phyloP scores from a whole-genome alignment of 169 alveolate genomes.

The Cryptosporidium meleagridis region DNA sequence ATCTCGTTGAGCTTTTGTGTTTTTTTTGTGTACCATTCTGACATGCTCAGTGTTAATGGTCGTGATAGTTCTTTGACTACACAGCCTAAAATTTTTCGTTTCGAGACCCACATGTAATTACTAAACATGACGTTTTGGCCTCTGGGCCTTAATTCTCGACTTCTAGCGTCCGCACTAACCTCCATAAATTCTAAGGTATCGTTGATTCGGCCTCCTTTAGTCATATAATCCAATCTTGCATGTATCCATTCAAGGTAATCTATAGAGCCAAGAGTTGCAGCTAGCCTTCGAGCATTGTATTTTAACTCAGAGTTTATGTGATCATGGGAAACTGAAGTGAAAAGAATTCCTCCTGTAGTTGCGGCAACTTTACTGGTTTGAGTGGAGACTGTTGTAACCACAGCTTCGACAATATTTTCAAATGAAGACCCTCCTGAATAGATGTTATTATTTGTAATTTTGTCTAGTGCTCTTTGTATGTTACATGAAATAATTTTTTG shows the following conservation, averaged over 20 bases:
- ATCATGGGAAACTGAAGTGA: constrained; percentile 26
- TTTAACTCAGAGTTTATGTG: background rate
- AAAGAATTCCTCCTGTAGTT: constrained; percentile 30
- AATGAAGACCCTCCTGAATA: constrained; percentile 20
- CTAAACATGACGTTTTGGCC: constrained; percentile 59
- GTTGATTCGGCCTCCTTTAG: background rate
- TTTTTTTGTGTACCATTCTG: constrained; percentile 67
- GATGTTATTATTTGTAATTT: constrained; percentile 1
- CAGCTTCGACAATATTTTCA: constrained; percentile 65
- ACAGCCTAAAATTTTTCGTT: constrained; percentile 18
- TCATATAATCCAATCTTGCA: constrained; percentile 27
- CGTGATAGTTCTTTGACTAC: constrained; percentile 45
- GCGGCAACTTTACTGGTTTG: constrained; percentile 59
- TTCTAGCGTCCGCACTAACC: constrained; percentile 3
- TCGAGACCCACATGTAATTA: constrained; percentile 55
- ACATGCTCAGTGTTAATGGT: constrained; percentile 15
- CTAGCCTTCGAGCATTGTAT: constrained; percentile 15
- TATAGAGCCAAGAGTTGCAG: constrained; percentile 62
- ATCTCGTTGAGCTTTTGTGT: constrained; percentile 31
- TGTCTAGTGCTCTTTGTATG: constrained; percentile 22
- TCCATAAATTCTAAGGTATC: background rate
- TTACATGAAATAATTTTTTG: constrained; percentile 4
- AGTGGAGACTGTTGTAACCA: constrained; percentile 49
- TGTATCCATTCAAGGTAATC: constrained; percentile 67
- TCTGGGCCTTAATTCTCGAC: background rate